Evolutionary conservation across 2,329 filamentous ascomycete species (phyloP), one percentile per base, ranked within the genome.

Genomic region (Sporothrix phasma): DNA sequence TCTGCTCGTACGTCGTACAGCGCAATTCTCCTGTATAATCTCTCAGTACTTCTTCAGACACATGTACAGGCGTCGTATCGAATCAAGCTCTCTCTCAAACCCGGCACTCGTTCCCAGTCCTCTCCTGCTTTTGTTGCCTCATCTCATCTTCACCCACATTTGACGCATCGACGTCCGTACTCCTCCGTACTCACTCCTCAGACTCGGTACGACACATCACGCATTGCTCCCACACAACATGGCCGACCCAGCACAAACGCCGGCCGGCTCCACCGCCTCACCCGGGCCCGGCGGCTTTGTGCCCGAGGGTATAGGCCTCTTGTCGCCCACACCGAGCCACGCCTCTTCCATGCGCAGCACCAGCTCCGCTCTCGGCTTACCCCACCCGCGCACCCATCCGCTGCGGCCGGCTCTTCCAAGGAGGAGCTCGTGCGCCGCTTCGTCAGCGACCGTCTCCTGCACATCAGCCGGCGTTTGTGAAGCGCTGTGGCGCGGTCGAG

Each of bases 361-460:
- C 8, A 83, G 79, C 64, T 75, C 74, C 11, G 71, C 78, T 13
- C 70, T 77, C 10, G 73, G 73, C 7, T 76, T 87, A 5, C 85
- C 85, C 5, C 82, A 81, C 61, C 85, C 84, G 0, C 77, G 84
- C 49, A 73, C 75, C 24, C 80, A 77, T 39, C 76, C 84, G 0
- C 71, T 88, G 1, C 75, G 76, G 15, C 77, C 84, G 84, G 84
- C 0, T 86, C 83, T 0, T 78, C 74, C 39, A 87, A 86, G 68
- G 85, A 87, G 69, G 82, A 84, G 63, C 77, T 82, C 51, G 80
- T 85, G 10, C 77, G 84, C 49, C 75, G 81, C n/a, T 86, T 82
- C 68, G 78, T 84, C 5, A 81, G 84, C 47, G 77, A 79, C 7
- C 78, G 77, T 11, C 73, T 87, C 17, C 71, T 83, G 54, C 74